Conservation (phyloP, 306 rosid species). For the Vicia faba region DNA sequence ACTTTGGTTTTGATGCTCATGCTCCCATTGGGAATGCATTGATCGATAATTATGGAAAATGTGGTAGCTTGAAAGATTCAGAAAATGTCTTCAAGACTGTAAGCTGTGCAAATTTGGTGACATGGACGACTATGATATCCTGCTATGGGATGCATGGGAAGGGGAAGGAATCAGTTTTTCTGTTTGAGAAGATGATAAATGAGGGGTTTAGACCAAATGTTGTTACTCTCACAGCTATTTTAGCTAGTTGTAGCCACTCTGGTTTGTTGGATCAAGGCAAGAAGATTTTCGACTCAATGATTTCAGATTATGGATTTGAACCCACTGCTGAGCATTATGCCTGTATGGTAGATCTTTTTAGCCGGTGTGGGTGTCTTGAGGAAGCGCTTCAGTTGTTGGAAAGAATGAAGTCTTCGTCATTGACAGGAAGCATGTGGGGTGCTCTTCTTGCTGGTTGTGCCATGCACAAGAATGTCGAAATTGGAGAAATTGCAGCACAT, state of each 20-base stretch:
- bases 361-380: constrained; percentile 59
- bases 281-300: constrained; percentile 53
- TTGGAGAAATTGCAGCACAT: constrained; percentile 73
- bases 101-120: constrained; percentile 46
- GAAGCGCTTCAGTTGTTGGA: constrained; percentile 58
- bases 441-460: constrained; percentile 75
- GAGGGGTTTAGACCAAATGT: constrained; percentile 56
- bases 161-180: constrained; percentile 56
- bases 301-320: constrained; percentile 50
- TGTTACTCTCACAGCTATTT: constrained; percentile 61
- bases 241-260: constrained; percentile 72
- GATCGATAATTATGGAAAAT: constrained; percentile 67
- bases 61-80: constrained; percentile 59
- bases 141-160: constrained; percentile 71
- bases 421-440: constrained; percentile 71
- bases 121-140: constrained; percentile 80
- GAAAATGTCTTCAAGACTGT: constrained; percentile 56
- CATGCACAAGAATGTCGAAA: constrained; percentile 62
- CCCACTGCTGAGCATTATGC: constrained; percentile 72
- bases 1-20: constrained; percentile 40
- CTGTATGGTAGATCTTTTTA: constrained; percentile 70
- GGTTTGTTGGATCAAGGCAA: constrained; percentile 61
- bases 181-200: constrained; percentile 53
- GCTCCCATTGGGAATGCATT: constrained; percentile 63
- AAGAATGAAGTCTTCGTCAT: constrained; percentile 40